Evolutionary conservation across 805 yeast species (phyloP).

Genomic region (Ogataea minuta): DNA sequence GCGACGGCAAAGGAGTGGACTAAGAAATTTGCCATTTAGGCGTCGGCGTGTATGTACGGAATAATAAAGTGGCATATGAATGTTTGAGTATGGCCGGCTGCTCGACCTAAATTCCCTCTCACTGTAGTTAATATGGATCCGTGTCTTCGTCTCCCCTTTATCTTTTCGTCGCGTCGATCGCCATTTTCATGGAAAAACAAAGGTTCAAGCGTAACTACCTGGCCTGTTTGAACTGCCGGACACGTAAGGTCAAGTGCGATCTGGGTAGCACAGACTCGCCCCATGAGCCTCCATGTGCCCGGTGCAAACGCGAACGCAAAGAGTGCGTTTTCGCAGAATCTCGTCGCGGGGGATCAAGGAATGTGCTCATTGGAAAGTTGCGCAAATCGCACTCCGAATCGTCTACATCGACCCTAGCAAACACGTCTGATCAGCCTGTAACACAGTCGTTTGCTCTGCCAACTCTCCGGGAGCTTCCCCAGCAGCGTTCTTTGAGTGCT

Average conservation of each 20-base stretch:
- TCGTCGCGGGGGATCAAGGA: slow-evolving; percentile 49
- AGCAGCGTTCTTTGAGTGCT: not conserved
- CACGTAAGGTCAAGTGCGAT: slow-evolving; percentile 83
- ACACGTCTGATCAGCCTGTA: not conserved
- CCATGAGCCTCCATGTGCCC: slow-evolving; percentile 74
- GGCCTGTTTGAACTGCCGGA: slow-evolving; percentile 85
- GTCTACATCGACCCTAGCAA: not conserved
- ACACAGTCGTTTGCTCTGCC: not conserved
- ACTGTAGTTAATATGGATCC: not conserved
- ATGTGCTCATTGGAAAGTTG: slow-evolving; percentile 35
- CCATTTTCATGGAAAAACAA: slow-evolving; percentile 14
- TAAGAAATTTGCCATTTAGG: slow-evolving; percentile 88
- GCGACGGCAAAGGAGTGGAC: slow-evolving; percentile 99
- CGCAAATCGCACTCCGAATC: slow-evolving; percentile 10
- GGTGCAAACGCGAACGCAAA: slow-evolving; percentile 79
- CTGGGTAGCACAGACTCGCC: slow-evolving; percentile 75
- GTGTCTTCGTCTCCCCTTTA: not conserved
- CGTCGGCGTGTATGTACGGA: slow-evolving; percentile 9
- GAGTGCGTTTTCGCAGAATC: slow-evolving; percentile 68
- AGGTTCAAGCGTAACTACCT: slow-evolving; percentile 63
- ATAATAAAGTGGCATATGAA: slow-evolving; percentile 1
- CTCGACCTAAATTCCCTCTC: too few relatives aligned
- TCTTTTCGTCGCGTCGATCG: slow-evolving; percentile 13
- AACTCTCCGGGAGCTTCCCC: not conserved
- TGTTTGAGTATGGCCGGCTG: too few relatives aligned